Percentiles rank a stretch among this genome's conserved stretches.
phyloP scores from a whole-genome alignment of 2,329 filamentous ascomycete genomes.

The Fusarium phyllophilum region DNA sequence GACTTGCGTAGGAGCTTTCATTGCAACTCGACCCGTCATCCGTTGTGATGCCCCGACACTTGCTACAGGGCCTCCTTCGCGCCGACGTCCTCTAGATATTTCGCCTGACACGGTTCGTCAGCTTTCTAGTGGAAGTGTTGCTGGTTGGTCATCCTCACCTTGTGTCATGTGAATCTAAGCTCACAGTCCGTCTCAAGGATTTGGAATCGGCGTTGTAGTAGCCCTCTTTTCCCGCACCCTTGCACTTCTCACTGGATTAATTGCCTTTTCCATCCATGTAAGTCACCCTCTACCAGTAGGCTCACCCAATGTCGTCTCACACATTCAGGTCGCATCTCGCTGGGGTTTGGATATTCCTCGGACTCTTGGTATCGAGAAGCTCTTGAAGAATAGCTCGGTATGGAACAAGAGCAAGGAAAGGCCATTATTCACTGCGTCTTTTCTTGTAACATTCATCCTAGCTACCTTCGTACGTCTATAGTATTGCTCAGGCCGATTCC shows the following conservation, averaged over 20 bases:
- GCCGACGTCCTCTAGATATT: slow-evolving; percentile 31
- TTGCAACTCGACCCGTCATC: slow-evolving; percentile 40
- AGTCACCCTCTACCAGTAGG: slow-evolving; percentile 28
- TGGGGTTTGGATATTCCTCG: slow-evolving; percentile 55
- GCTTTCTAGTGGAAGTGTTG: slow-evolving; percentile 64
- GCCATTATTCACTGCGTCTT: slow-evolving; percentile 73
- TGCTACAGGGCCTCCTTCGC: slow-evolving; percentile 27
- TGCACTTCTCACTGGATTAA: slow-evolving; percentile 72
- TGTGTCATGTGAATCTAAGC: neutral
- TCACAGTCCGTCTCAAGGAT: slow-evolving; percentile 56
- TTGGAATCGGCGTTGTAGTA: slow-evolving; percentile 71
- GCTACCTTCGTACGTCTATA: slow-evolving; percentile 63
- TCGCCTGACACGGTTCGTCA: slow-evolving; percentile 55
- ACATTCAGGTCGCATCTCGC: slow-evolving; percentile 54
- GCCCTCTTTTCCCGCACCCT: slow-evolving; percentile 77
- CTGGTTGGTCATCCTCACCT: slow-evolving; percentile 51
- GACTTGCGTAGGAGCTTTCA: slow-evolving; percentile 42
- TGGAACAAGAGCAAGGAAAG: slow-evolving; percentile 64
- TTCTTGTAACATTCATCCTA: slow-evolving; percentile 77
- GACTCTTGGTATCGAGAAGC: slow-evolving; percentile 51
- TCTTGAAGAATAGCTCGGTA: slow-evolving; percentile 52
- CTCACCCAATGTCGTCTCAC: slow-evolving; percentile 16
- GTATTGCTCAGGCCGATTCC: slow-evolving; percentile 38
- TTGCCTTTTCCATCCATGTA: slow-evolving; percentile 73
- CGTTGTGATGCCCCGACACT: slow-evolving; percentile 45